phyloP scores from a whole-genome alignment of 805 yeast genomes.

The Wickerhamiella kazuoi region DNA sequence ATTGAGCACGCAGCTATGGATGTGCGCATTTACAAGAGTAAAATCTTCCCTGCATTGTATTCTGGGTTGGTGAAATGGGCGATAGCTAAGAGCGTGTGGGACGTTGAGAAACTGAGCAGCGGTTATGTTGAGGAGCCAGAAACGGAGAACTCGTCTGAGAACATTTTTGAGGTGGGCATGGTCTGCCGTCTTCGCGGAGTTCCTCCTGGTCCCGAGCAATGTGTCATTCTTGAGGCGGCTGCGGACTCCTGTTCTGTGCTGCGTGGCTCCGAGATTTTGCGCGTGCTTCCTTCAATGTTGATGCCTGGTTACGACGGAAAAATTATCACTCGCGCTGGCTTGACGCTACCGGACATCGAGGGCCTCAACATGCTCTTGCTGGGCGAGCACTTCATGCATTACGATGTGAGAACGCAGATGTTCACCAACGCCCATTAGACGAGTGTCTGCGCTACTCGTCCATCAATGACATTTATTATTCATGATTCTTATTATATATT shows the following conservation, averaged over 20 bases:
- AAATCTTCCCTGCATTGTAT: constrained; percentile 7
- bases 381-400: constrained; percentile 12
- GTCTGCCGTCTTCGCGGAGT: neutral
- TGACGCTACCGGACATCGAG: constrained; percentile 11
- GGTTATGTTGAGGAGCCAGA: neutral
- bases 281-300: constrained; percentile 6
- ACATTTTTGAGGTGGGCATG: neutral
- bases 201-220: constrained; percentile 3
- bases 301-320: constrained; percentile 7
- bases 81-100: constrained; percentile 8
- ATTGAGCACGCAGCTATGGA: constrained; percentile 13
- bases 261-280: constrained; percentile 4
- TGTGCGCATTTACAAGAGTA: constrained; percentile 5
- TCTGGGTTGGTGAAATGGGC: constrained; percentile 8
- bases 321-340: constrained; percentile 5
- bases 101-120: constrained; percentile 3
- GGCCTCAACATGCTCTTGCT: constrained; percentile 6
- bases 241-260: constrained; percentile 9
- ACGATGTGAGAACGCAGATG: constrained; percentile 3
- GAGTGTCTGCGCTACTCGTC: neutral
- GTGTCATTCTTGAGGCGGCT: constrained; percentile 10
- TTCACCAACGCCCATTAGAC: neutral
- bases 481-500: neutral
- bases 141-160: neutral
- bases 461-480: neutral